Percentiles rank a stretch among this genome's conserved stretches.
phyloP scores from a whole-genome alignment of 1,139 yeast genomes.

The Pichia sp. region DNA sequence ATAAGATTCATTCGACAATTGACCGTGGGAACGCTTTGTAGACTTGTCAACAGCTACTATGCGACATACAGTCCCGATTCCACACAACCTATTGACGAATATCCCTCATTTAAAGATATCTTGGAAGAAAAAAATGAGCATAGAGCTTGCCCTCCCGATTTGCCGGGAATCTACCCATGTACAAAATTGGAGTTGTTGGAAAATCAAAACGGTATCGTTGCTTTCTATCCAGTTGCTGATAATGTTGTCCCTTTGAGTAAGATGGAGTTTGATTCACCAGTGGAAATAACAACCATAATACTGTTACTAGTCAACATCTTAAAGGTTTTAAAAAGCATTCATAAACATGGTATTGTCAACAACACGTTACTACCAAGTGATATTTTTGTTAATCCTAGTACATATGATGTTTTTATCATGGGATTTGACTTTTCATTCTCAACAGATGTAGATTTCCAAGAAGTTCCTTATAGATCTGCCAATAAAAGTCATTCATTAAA shows the following conservation, averaged over 20 bases:
- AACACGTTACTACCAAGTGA: slow-evolving; percentile 44
- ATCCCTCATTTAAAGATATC: neutral
- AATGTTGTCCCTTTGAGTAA: slow-evolving; percentile 6
- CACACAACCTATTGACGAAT: slow-evolving; percentile 2
- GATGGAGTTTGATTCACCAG: slow-evolving; percentile 4
- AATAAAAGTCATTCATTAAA: slow-evolving; percentile 35
- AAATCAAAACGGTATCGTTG: slow-evolving; percentile 8
- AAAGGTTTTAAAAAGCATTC: slow-evolving; percentile 38
- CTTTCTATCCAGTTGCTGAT: slow-evolving; percentile 12
- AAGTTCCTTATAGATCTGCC: slow-evolving; percentile 34
- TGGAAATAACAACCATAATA: slow-evolving; percentile 35
- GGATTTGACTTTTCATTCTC: slow-evolving; percentile 53
- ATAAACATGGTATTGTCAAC: slow-evolving; percentile 45
- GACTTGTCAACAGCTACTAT: slow-evolving; percentile 17
- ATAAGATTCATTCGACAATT: slow-evolving; percentile 15
- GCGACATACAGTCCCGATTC: slow-evolving; percentile 9
- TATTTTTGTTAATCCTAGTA: slow-evolving; percentile 34
- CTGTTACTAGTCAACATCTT: slow-evolving; percentile 36
- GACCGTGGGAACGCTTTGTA: slow-evolving; percentile 16
- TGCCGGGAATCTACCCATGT: slow-evolving; percentile 13
- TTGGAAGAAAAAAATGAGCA: slow-evolving; percentile 13
- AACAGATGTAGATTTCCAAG: slow-evolving; percentile 42
- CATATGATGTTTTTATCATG: slow-evolving; percentile 37
- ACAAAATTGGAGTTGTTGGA: slow-evolving; percentile 8
- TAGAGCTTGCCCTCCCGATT: slow-evolving; percentile 13